A percentile compares a stretch with the other conserved stretches of the same genome.
phyloP scores from a whole-genome alignment of 2,329 filamentous ascomycete genomes.

The Apiospora malaysiana region DNA sequence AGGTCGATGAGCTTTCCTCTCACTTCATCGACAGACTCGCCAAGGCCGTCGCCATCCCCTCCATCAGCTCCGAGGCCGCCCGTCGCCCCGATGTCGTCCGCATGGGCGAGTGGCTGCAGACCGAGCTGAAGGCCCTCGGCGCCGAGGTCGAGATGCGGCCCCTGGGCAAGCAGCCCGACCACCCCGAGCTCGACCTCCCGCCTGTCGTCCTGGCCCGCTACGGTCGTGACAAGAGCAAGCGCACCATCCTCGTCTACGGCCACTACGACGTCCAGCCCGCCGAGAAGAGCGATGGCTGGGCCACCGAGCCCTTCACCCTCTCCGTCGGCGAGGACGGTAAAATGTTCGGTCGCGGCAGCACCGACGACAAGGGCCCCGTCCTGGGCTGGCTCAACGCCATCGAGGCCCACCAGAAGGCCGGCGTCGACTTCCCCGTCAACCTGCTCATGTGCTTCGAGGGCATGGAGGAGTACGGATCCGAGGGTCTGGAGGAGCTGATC shows the following conservation, averaged over 20 bases:
- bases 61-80: constrained; percentile 87
- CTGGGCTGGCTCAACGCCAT: constrained; percentile 98
- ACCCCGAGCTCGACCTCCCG: constrained; percentile 88
- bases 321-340: constrained; percentile 87
- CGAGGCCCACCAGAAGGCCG: constrained; percentile 94
- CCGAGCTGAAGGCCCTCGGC: constrained; percentile 82
- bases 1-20: constrained; percentile 81
- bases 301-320: constrained; percentile 90
- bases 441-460: constrained; percentile 99
- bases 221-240: constrained; percentile 89
- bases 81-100: constrained; percentile 90
- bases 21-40: constrained; percentile 89
- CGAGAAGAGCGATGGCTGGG: constrained; percentile 91
- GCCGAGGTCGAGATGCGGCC: constrained; percentile 86
- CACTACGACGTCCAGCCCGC: constrained; percentile 99
- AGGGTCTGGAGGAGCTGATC: constrained; percentile 95
- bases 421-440: constrained; percentile 95
- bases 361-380: constrained; percentile 97
- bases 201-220: constrained; percentile 93
- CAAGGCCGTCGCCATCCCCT: constrained; percentile 94
- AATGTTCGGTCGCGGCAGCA: constrained; percentile 95
- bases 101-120: constrained; percentile 92
- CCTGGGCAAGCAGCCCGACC: constrained; percentile 90
- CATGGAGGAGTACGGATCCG: constrained; percentile 99
- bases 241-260: constrained; percentile 94